Conservation (phyloP, 441 rosid genomes). For the Codiaeum variegatum region DNA sequence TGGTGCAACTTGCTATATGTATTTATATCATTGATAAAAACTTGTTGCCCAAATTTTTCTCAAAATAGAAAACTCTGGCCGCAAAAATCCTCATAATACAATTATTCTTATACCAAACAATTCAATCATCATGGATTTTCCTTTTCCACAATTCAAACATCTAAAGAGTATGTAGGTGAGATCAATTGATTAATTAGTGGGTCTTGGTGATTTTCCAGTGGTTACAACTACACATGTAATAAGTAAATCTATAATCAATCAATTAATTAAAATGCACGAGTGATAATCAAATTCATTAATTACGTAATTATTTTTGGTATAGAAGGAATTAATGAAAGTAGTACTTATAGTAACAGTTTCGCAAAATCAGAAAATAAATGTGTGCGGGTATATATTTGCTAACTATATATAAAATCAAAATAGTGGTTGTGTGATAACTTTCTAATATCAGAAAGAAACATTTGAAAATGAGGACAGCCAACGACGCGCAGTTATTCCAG, state of each 20-base stretch:
- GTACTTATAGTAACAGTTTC: neutral
- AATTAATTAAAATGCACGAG: neutral
- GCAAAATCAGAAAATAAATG: neutral
- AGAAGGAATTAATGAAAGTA: neutral
- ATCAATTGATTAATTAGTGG: neutral
- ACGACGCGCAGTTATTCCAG: too few relatives aligned
- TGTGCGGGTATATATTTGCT: neutral
- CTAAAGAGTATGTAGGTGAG: neutral
- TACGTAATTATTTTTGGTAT: neutral
- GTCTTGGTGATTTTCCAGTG: neutral
- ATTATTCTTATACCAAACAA: conserved; percentile 4
- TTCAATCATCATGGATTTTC: neutral
- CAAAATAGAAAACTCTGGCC: neutral
- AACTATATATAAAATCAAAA: too few relatives aligned
- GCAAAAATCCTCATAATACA: neutral
- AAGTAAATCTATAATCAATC: neutral
- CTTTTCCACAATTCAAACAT: neutral
- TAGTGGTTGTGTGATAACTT: neutral
- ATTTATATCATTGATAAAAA: neutral
- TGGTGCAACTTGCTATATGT: neutral
- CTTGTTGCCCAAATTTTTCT: neutral
- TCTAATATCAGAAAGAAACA: neutral
- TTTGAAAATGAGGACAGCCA: too few relatives aligned
- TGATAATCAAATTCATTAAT: neutral
- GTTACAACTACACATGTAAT: conserved; percentile 3